Base-by-base conservation (phyloP, 2,329 filamentous ascomycete genomes). In the Pyrenophora seminiperda region DNA sequence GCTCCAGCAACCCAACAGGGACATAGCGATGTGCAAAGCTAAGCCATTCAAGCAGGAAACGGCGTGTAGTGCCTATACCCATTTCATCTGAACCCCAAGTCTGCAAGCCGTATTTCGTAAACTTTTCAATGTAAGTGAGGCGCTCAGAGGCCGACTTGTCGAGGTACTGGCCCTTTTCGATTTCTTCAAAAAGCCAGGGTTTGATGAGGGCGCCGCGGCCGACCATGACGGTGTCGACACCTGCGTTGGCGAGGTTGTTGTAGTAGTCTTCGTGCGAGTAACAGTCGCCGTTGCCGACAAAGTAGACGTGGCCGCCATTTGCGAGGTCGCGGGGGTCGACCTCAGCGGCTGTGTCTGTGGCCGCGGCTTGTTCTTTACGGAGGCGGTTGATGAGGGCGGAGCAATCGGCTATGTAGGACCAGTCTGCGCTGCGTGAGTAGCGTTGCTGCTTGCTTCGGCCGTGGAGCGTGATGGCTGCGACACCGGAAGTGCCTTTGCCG, bases 111-210 rank as follows among this genome's bases (percentile, higher is more conserved):
- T 94, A 96, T 50, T 88, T 87, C 47, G 84, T 89, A 70, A 96
- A 99, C 66, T 91, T 91, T 75, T 96, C 91, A 29, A 99, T 79
- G 66, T 96, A 91, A 29, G 79, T 76, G 22, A 99, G 82, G 50
- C 94, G 88, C 77, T 99, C 93, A 4, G 86, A 82, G 2, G 93
- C 88, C 3, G 90, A 91, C 75, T 99, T 99, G 79, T 99, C 94
- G 31, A 99, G 83, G 70, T 97, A 97, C 74, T 97, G 94, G 4
- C 89, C 89, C 56, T 86, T 83, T 61, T 90, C 84, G 47, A 99
- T 97, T 75, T 99, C 94, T 74, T 99, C 94, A 69, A 97, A 99
- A 56, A 99, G 80, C 94, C 94, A 99, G 1, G 94, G 94, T 77
- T 99, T 99, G 76, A 97, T 90, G 50, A 99, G 82, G 7, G 94